Evolutionary conservation across 116 monocot genomes (phyloP), one percentile per base, ranked within the genome.

Genomic region (Phalaenopsis hybrid): DNA sequence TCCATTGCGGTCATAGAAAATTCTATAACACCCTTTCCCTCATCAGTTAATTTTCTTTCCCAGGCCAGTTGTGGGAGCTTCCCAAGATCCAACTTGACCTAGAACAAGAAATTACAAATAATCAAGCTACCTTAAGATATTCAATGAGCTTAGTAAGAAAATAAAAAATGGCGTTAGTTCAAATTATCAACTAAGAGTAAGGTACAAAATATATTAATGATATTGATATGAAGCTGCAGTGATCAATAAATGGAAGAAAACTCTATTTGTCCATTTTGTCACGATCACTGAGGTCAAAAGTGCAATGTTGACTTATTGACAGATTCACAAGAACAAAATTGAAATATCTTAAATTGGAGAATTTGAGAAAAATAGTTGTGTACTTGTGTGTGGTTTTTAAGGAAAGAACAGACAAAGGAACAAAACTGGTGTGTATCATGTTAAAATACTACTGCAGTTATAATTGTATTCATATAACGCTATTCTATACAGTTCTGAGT

Each of bases 1-100:
- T 88, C 92, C 37, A 51, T 34, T 75, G 88, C 68, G 44, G 50
- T 82, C 34, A 90, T 28, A 58, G 85, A 83, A 72, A 92, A 90
- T 4, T 80, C 75, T 81, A 87, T 83, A 17, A 90, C 23, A 37
- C 79, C 83, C 31, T 72, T 44, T 21, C 80, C 88, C 49, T 88
- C 83, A 57, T 83, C 55, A 74, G 57, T 88, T 57, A 88, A 58
- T 51, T 90, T 88, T 12, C 88, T 81, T 57, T 83, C 49, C 92
- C 92, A 92, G 72, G 89, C 81, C 50, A 89, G 81, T 51, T 18
- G 44, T 33, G 89, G 81, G 69, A 83, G 85, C 37, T 78, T 67
- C 44, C 81, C 85, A 79, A 79, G 84, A 82, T 91, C 83, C 65
- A 83, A 52, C 25, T 82, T 70, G 37, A 45, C 82, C 86, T 91